Base-by-base conservation (phyloP, 306 rosid genomes). In the Pterocarpus santalinus region DNA sequence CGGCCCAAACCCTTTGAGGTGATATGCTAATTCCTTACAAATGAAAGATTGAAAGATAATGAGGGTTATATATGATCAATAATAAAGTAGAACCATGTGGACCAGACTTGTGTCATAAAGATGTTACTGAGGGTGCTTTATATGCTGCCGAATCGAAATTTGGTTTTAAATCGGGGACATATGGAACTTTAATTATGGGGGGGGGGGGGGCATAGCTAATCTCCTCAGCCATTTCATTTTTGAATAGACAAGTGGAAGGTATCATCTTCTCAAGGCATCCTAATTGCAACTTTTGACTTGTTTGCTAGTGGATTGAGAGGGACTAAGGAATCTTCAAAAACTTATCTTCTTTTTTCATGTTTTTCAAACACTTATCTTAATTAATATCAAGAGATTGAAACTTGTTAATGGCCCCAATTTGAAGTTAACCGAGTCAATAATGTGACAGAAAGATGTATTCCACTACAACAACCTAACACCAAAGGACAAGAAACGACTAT, bases 251-350 rank as follows among this genome's bases (percentile, higher is more conserved):
- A 17, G 73, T 57, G 62, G 69, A 58, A 73, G 86, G 73, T 55
- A 33, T 82, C 86, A 76, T 81, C 80, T 85, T 89, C 80, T 85
- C 81, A 85, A 80, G 82, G 91, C 82, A 82, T 69, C 41, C 82
- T 84, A 84, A 92, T 88, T 84, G 63, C 88, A 82, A 72, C 89
- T 83, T 86, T 91, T 88, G 94, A 90, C 90, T 90, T 87, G 75
- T 78, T 83, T 64, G 51, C 6, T 52, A 41, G 85, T 82, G 89
- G 89, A 79, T 57, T 81, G 30, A 15, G 69, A n/a, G 87, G 90
- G 76, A 34, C 89, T 22, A 22, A 22, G 28, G 28, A 22, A 22
- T 22, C 28, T 22, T 22, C 28, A 22, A 22, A 22, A 22, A 22
- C 28, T 22, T 22, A 22, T 22, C 28, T 22, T 22, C 1, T 22